Conservation (phyloP, 164 flowering plant species). For the Annona cherimola region DNA sequence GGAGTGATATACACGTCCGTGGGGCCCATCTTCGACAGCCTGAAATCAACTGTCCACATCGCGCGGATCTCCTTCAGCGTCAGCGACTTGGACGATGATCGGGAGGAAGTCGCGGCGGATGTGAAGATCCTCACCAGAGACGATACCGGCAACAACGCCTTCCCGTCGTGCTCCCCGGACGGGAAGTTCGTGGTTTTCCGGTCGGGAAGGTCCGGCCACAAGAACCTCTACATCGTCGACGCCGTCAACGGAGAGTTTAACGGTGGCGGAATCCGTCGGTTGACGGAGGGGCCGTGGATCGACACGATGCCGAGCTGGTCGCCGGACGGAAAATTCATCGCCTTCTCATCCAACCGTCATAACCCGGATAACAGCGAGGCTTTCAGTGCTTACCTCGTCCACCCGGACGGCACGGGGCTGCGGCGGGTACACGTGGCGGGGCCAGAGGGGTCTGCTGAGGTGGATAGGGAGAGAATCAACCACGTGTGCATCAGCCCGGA, state of each 20-base stretch:
- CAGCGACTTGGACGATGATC: constrained; percentile 25
- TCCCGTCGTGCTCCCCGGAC: constrained; percentile 82
- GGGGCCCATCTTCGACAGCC: constrained; percentile 63
- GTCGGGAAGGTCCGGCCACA: constrained; percentile 75
- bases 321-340: constrained; percentile 68
- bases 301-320: constrained; percentile 98
- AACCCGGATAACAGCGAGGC: constrained; percentile 34
- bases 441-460: constrained; percentile 34
- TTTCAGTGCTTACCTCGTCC: constrained; percentile 31
- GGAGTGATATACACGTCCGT: constrained; percentile 65
- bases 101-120: constrained; percentile 33
- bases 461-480: constrained; percentile 68
- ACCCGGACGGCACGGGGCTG: constrained; percentile 20
- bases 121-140: constrained; percentile 60
- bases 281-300: constrained; percentile 82
- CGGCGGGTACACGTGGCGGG: constrained; percentile 55
- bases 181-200: constrained; percentile 67
- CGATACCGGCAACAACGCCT: constrained; percentile 81
- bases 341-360: constrained; percentile 53
- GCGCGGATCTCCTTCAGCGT: constrained; percentile 57
- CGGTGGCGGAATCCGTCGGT: constrained; percentile 54
- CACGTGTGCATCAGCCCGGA: constrained; percentile 79
- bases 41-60: constrained; percentile 57
- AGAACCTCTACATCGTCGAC: constrained; percentile 68
- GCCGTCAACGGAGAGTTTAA: constrained; percentile 46